These are phyloP conservation scores for Blastobotrys petasosporus DNA, from an alignment of 1,139 yeast species.

Conservation along the genomic window DNA sequence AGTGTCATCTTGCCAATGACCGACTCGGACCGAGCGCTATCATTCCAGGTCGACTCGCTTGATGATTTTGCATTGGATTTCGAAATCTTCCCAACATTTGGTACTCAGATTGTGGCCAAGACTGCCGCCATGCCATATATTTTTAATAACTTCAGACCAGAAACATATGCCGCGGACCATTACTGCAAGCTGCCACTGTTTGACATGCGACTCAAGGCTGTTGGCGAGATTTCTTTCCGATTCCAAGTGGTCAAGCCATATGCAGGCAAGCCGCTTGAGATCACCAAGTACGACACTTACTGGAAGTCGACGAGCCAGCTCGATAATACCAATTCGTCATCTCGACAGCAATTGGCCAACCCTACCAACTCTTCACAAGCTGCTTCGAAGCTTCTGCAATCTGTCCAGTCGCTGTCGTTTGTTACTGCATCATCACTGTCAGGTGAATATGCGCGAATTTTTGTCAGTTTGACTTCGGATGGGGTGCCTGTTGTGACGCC, in stretches of 20 bases:
- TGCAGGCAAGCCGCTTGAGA: constrained; percentile 76
- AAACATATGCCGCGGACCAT: constrained; percentile 32
- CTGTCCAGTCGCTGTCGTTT: constrained; percentile 49
- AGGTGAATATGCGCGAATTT: constrained; percentile 70
- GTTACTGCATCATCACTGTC: constrained; percentile 89
- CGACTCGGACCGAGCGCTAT: constrained; percentile 64
- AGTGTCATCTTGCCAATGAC: constrained; percentile 74
- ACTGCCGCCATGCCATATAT: constrained; percentile 64
- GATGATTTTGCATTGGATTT: constrained; percentile 78
- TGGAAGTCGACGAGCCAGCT: constrained; percentile 79
- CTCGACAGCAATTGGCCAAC: constrained; percentile 19
- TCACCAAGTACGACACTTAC: constrained; percentile 89
- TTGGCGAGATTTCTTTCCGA: constrained; percentile 73
- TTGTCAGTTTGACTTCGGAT: constrained; percentile 69
- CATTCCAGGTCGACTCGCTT: constrained; percentile 80
- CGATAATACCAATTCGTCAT: constrained; percentile 24
- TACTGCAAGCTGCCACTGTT: constrained; percentile 60
- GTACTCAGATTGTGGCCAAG: constrained; percentile 86
- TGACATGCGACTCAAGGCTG: constrained; percentile 72
- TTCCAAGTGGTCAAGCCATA: constrained; percentile 89
- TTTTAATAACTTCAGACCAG: constrained; percentile 32
- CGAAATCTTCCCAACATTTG: constrained; percentile 91
- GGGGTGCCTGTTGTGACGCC: constrained; percentile 75
- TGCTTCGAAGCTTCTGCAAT: constrained; percentile 14
- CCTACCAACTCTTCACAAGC: constrained; percentile 7